These are phyloP conservation scores for Auricularia sp. DNA, from an alignment of 768 basidiomycete species.

Conservation along the genomic window DNA sequence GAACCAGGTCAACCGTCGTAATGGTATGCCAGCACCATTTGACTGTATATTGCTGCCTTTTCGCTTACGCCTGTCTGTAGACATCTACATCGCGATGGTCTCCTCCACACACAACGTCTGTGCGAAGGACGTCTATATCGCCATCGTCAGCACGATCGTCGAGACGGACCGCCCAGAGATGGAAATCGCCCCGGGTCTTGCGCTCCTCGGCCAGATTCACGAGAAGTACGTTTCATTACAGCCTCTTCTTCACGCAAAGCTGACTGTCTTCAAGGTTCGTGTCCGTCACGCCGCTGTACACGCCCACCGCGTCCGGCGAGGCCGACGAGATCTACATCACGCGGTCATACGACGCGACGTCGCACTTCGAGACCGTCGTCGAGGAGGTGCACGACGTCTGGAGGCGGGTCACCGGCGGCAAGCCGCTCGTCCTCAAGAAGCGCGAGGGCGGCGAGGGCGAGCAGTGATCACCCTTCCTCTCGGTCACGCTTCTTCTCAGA, in stretches of 20 bases:
- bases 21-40: constrained; percentile 49
- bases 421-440: constrained; percentile 78
- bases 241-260: no score
- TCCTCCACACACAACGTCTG: constrained; percentile 97
- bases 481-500: not conserved
- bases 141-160: constrained; percentile 96
- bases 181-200: constrained; percentile 86
- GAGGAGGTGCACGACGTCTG: constrained; percentile 96
- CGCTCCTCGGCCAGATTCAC: constrained; percentile 82
- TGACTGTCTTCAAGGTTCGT: constrained; percentile 41
- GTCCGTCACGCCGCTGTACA: constrained; percentile 77
- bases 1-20: constrained; percentile 87
- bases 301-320: constrained; percentile 71
- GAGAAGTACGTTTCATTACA: constrained; percentile 49
- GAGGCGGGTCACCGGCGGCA: constrained; percentile 66
- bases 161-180: constrained; percentile 87
- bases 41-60: constrained; percentile 1
- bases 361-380: constrained; percentile 97
- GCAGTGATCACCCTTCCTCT: constrained; percentile 19
- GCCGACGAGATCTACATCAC: constrained; percentile 94
- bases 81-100: constrained; percentile 98
- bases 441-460: constrained; percentile 56
- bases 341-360: constrained; percentile 95
- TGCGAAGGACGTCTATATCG: constrained; percentile 89
- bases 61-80: constrained; percentile 31